Evolutionary conservation across 768 basidiomycete genomes (phyloP), one percentile per base, ranked within the genome.

Genomic region (Vishniacozyma victoriae): DNA sequence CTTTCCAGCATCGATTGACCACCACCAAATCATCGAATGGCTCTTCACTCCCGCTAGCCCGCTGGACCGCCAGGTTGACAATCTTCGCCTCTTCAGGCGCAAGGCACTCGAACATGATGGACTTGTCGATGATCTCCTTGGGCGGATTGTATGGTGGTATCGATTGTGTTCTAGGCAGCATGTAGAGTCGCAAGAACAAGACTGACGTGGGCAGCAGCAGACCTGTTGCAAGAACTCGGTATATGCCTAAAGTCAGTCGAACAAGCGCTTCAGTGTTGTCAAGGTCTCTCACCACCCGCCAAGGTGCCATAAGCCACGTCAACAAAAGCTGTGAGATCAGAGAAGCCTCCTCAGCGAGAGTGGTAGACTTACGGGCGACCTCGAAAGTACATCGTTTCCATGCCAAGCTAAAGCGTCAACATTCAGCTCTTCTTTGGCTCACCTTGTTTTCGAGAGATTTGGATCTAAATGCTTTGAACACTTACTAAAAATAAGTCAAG

Each of bases 1-100:
- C 72, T 42, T 71, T 70, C 33, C 50, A 63, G 45, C 73, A 74
- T 25, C 53, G 39, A 26, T 58, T 59, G 7, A 61, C 41, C 12
- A 52, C 35, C 6, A 57, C 55, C 9, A 23, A 31, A 29, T 29
- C 27, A 20, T 26, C n/a, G 12, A 18, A 15, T 36, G 9, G n/a
- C 5, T 19, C 4, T 35, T 43, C n/a, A 27, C 25, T 14, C 26
- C 31, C 13, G 13, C 26, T n/a, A 35, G 3, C 38, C 5, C 23
- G 9, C 35, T 26, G 23, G 11, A 18, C 11, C 42, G 16, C 19
- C 9, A 33, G 9, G 9, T 44, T 26, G 22, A 3, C 20, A 27
- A 13, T 19, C 7, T 18, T 22, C 1, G 57, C 52, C 31, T 59
- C 54, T 9, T 38, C 48, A 0, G 61, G 64, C 5, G 52, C 46